phyloP scores from a whole-genome alignment of 1,284 basidiomycete genomes.

The Mycena citricolor region DNA sequence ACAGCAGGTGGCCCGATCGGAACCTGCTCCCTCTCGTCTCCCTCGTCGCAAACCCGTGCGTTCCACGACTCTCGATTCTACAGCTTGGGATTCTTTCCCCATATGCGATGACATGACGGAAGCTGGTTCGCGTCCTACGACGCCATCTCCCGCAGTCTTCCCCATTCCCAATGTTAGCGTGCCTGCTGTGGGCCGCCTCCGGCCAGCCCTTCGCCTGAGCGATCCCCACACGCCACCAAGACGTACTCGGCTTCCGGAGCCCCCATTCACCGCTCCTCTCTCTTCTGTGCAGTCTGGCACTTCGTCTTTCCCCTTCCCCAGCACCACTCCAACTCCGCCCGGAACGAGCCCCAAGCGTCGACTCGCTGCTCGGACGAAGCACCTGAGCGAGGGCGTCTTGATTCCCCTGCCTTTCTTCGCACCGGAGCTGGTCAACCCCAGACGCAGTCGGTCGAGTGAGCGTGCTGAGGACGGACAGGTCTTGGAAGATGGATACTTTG shows the following conservation, averaged over 20 bases:
- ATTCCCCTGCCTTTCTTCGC: slow-evolving; percentile 26
- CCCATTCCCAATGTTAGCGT: slow-evolving; percentile 40
- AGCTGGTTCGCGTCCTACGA: slow-evolving; percentile 28
- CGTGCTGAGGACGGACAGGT: slow-evolving; percentile 32
- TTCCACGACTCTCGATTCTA: slow-evolving; percentile 26
- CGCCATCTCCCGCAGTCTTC: slow-evolving; percentile 33
- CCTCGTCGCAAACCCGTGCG: slow-evolving; percentile 28
- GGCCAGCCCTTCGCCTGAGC: slow-evolving; percentile 20
- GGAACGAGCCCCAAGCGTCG: slow-evolving; percentile 24
- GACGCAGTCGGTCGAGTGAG: slow-evolving; percentile 31
- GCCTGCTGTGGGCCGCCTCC: slow-evolving; percentile 35
- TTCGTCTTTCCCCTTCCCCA: slow-evolving; percentile 46
- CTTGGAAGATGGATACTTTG: slow-evolving; percentile 51
- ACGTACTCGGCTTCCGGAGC: slow-evolving; percentile 27
- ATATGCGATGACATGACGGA: slow-evolving; percentile 70
- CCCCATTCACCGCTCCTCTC: slow-evolving; percentile 52
- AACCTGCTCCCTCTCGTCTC: slow-evolving; percentile 37
- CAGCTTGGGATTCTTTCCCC: slow-evolving; percentile 52
- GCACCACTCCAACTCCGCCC: slow-evolving; percentile 28
- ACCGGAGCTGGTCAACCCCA: slow-evolving; percentile 30
- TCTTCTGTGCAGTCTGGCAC: slow-evolving; percentile 32
- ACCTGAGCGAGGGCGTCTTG: slow-evolving; percentile 27
- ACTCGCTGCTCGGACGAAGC: slow-evolving; percentile 24
- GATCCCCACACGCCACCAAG: slow-evolving; percentile 20
- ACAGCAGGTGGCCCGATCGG: slow-evolving; percentile 41